Base-by-base conservation (phyloP, 371 early-diverging fungal species). In the Chytridiales sp. region DNA sequence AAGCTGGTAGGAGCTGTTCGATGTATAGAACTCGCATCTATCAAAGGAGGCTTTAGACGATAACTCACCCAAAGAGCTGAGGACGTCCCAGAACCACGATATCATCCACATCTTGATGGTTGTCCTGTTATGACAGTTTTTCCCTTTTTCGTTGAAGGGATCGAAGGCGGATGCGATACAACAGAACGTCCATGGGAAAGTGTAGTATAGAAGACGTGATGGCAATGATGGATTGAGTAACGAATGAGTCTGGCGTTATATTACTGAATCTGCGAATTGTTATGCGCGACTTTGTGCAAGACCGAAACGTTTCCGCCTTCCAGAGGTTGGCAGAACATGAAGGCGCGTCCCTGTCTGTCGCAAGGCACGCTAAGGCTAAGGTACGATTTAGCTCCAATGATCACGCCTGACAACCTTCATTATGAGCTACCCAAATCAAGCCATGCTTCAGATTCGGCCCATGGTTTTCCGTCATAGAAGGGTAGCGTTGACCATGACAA, bases 81-180 rank as follows among this genome's bases (percentile, higher is more conserved):
- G 80, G 43, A 94, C 87, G 73, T 91, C 89, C 81, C 87, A 91
- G 78, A 95, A 91, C 95, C 95, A 95, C 75, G 90, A 88, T 69
- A 93, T 78, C 70, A 95, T 81, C 77, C 93, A 94, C 94, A 93
- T 94, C 41, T 3, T 51, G 47, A n/a, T 42, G 38, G 15, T 30
- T 46, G 51, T 26, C 27, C 47, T 6, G 30, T 49, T 11, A 11
- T 19, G 6, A 32, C n/a, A 39, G 17, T 53, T 53, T 38, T 53
- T 34, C 9, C 22, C 38, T 53, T 53, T 53, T 22, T 26, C 13
- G 6, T 4, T 53, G n/a, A 15, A 22, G 19, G 31, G 13, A 22
- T 53, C 53, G 8, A 13, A 21, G 6, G 9, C 30, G 4, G n/a
- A 27, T 27, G 11, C 31, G 22, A 5, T 27, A 11, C 38, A 38